Percentiles rank a stretch among this genome's conserved stretches.
phyloP scores from a whole-genome alignment of 2,329 filamentous ascomycete species.

The Pyrenophora tritici-repentis region DNA sequence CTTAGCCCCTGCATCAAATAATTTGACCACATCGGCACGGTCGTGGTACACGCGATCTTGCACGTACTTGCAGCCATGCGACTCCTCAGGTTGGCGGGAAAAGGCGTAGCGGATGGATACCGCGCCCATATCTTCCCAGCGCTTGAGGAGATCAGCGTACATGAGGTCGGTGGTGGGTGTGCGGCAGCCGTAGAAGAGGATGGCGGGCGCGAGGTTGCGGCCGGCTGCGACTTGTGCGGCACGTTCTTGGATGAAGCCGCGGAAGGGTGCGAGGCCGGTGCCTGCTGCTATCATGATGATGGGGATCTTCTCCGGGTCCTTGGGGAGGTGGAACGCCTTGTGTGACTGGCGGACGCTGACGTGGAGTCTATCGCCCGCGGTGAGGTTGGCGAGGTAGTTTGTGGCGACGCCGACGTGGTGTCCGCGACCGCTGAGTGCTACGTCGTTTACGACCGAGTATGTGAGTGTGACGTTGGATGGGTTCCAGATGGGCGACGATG shows the following conservation, averaged over 20 bases:
- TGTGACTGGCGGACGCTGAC: conserved; percentile 50
- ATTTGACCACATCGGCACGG: conserved; percentile 49
- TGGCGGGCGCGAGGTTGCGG: conserved; percentile 60
- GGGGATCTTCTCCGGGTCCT: conserved; percentile 48
- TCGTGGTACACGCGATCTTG: conserved; percentile 59
- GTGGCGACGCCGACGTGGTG: conserved; percentile 52
- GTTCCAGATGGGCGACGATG: conserved; percentile 70
- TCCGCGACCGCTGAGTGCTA: conserved; percentile 54
- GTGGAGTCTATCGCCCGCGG: conserved; percentile 50
- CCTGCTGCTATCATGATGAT: conserved; percentile 50
- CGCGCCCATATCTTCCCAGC: conserved; percentile 65
- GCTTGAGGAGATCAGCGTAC: conserved; percentile 62
- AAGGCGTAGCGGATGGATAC: conserved; percentile 67
- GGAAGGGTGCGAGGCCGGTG: conserved; percentile 51
- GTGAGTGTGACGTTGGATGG: conserved; percentile 66
- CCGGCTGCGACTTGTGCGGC: conserved; percentile 54
- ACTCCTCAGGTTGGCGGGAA: conserved; percentile 51
- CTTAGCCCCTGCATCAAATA: conserved; percentile 58
- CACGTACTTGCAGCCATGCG: conserved; percentile 58
- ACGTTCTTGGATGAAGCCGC: conserved; percentile 50
- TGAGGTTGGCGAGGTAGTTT: conserved; percentile 50
- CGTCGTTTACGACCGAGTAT: conserved; percentile 67
- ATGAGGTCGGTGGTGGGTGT: conserved; percentile 61
- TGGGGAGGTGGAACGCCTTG: conserved; percentile 52
- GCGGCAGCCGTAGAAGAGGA: conserved; percentile 71